These are phyloP conservation scores for Crucibulum laeve DNA, from an alignment of 768 basidiomycete genomes.

Conservation along the genomic window DNA sequence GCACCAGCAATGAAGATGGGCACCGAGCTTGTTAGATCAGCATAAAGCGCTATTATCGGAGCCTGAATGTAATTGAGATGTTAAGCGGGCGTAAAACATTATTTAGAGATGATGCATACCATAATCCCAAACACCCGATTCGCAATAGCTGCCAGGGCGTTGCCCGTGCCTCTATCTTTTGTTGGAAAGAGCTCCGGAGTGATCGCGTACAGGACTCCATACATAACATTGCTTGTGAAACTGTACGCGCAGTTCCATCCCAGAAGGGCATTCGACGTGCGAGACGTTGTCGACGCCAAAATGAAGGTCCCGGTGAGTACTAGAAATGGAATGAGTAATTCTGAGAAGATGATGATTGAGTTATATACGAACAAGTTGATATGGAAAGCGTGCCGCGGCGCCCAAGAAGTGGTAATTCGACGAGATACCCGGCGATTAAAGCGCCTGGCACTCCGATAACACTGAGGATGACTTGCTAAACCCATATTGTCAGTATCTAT, in stretches of 20 bases:
- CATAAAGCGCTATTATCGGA: constrained; percentile 65
- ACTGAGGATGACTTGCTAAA: constrained; percentile 66
- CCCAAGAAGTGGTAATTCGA: constrained; percentile 61
- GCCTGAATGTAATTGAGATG: constrained; percentile 33
- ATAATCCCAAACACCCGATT: constrained; percentile 72
- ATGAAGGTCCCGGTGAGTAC: constrained; percentile 74
- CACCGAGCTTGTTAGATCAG: constrained; percentile 54
- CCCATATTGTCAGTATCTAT: background rate
- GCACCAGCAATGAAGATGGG: constrained; percentile 72
- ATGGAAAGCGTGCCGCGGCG: too few relatives aligned
- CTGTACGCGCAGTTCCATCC: constrained; percentile 80
- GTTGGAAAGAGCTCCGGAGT: constrained; percentile 70
- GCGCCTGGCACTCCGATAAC: constrained; percentile 69
- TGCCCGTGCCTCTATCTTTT: constrained; percentile 72
- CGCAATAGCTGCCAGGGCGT: constrained; percentile 59
- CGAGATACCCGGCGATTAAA: constrained; percentile 65
- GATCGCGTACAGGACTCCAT: constrained; percentile 68
- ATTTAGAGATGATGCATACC: constrained; percentile 31
- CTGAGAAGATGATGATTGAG: constrained; percentile 6
- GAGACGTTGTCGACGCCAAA: constrained; percentile 70
- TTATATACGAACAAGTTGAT: too few relatives aligned
- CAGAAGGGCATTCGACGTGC: constrained; percentile 60
- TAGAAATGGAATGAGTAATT: constrained; percentile 32
- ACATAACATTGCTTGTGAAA: constrained; percentile 65
- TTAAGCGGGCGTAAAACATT: background rate